These are phyloP conservation scores for Pseudovirgaria hyperparasitica DNA, from an alignment of 2,329 filamentous ascomycete genomes.

Conservation along the genomic window DNA sequence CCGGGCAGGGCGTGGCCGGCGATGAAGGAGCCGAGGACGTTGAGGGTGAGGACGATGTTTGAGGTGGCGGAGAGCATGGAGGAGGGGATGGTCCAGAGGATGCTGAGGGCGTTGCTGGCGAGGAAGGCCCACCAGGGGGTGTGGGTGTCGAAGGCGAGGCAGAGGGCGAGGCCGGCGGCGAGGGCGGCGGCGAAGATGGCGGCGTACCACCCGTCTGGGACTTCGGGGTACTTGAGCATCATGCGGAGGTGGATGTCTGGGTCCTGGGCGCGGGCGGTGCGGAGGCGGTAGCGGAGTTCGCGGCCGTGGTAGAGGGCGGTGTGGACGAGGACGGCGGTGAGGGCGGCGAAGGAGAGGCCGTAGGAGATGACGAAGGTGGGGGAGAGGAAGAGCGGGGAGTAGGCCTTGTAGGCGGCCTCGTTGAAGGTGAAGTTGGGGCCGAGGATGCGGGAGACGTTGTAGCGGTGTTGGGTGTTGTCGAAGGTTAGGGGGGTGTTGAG, in stretches of 20 bases:
- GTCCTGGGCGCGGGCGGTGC: conserved; percentile 14
- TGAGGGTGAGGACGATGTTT: conserved; percentile 18
- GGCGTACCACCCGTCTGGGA: conserved; percentile 30
- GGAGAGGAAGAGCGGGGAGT: conserved; percentile 25
- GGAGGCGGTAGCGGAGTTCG: conserved; percentile 26
- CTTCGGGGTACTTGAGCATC: conserved; percentile 18
- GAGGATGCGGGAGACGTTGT: conserved; percentile 21
- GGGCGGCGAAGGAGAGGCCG: conserved; percentile 23
- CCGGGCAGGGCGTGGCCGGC: conserved; percentile 38
- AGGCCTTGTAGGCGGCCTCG: conserved; percentile 16
- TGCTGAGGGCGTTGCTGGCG: conserved; percentile 26
- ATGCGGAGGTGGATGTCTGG: conserved; percentile 21
- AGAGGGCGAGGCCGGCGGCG: conserved; percentile 15
- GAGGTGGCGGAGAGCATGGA: conserved; percentile 50
- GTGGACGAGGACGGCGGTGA: conserved; percentile 23
- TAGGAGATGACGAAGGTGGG: conserved; percentile 26
- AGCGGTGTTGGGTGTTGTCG: conserved; percentile 21
- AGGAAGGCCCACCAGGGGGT: conserved; percentile 24
- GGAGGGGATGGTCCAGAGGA: conserved; percentile 48
- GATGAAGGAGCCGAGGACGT: conserved; percentile 22
- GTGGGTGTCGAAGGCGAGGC: conserved; percentile 23
- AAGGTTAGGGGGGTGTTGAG: conserved; percentile 20
- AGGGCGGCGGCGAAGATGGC: conserved; percentile 41
- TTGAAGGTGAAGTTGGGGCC: conserved; percentile 19
- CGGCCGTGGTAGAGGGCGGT: conserved; percentile 21